phyloP scores from a whole-genome alignment of 176 grass and related monocot genomes.

The Musa itinerans region DNA sequence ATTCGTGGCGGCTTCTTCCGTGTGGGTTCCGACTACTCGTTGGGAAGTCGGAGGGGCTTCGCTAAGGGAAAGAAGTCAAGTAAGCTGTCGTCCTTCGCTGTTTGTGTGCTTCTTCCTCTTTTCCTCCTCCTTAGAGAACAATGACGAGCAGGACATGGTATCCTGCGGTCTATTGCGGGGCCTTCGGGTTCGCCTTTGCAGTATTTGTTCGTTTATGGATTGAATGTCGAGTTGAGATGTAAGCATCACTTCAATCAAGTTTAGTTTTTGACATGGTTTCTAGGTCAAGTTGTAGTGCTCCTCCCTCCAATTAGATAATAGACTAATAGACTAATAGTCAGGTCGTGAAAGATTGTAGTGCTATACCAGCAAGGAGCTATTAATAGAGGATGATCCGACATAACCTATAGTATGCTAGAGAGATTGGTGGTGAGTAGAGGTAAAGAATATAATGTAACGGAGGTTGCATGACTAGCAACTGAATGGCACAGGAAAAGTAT shows the following conservation, averaged over 20 bases:
- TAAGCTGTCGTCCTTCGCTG: slow-evolving; percentile 8
- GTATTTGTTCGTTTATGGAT: background rate
- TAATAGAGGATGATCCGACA: too few relatives aligned
- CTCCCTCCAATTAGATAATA: too few relatives aligned
- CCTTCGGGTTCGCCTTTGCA: background rate
- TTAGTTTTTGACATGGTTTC: too few relatives aligned
- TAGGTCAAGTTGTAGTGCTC: too few relatives aligned
- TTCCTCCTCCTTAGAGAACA: background rate
- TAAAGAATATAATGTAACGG: background rate
- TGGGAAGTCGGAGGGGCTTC: slow-evolving; percentile 38
- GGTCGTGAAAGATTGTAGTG: too few relatives aligned
- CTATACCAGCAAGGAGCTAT: too few relatives aligned
- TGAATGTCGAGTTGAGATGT: background rate
- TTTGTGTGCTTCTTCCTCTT: background rate
- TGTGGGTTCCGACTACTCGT: background rate
- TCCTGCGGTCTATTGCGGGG: too few relatives aligned
- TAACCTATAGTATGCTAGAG: background rate
- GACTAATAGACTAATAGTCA: too few relatives aligned
- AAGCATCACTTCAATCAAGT: background rate
- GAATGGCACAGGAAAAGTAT: background rate
- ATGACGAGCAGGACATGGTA: too few relatives aligned
- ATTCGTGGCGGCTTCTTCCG: background rate
- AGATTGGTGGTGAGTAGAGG: background rate
- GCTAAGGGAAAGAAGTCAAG: slow-evolving; percentile 81
- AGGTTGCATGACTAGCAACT: background rate